Conservation (phyloP, 148 eudicot genomes). For the Nepenthes gracilis region DNA sequence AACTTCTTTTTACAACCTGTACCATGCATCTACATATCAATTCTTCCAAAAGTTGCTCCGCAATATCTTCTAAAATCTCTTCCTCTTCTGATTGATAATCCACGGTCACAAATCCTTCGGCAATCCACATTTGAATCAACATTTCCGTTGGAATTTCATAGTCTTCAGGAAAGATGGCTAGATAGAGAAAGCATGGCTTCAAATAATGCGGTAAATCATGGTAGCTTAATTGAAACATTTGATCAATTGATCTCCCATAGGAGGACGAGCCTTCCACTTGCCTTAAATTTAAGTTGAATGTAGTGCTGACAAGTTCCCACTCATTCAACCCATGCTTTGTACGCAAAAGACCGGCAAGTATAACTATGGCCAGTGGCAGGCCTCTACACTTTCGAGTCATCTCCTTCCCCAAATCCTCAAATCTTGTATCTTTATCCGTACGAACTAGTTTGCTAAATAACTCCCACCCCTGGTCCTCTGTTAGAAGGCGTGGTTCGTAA, state of each 20-base stretch:
- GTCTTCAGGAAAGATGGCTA: conserved; percentile 18
- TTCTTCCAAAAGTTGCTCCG: too few species aligned
- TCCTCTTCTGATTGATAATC: not conserved
- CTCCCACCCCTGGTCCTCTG: conserved; percentile 12
- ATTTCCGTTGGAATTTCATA: conserved; percentile 8
- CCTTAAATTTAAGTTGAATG: not conserved
- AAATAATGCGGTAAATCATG: conserved; percentile 18
- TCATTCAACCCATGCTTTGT: conserved; percentile 5
- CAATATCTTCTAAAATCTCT: too few species aligned
- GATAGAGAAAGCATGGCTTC: conserved; percentile 20
- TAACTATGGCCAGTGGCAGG: conserved; percentile 14
- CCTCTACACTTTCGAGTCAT: conserved; percentile 9
- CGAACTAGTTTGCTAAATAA: conserved; percentile 8
- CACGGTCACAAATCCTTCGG: conserved; percentile 14
- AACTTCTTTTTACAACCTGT: too few species aligned
- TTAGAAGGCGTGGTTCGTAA: conserved; percentile 8
- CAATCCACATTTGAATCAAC: conserved; percentile 19
- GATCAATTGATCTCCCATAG: conserved; percentile 1
- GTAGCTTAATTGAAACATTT: conserved; percentile 15
- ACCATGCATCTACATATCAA: too few species aligned
- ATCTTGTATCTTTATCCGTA: too few species aligned
- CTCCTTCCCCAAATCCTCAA: not conserved
- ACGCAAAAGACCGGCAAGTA: conserved; percentile 14
- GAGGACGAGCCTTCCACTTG: not conserved
- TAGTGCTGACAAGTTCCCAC: conserved; percentile 1